These are phyloP conservation scores for Aspergillus ochraceoroseus DNA, from an alignment of 2,329 filamentous ascomycete genomes.

Conservation along the genomic window DNA sequence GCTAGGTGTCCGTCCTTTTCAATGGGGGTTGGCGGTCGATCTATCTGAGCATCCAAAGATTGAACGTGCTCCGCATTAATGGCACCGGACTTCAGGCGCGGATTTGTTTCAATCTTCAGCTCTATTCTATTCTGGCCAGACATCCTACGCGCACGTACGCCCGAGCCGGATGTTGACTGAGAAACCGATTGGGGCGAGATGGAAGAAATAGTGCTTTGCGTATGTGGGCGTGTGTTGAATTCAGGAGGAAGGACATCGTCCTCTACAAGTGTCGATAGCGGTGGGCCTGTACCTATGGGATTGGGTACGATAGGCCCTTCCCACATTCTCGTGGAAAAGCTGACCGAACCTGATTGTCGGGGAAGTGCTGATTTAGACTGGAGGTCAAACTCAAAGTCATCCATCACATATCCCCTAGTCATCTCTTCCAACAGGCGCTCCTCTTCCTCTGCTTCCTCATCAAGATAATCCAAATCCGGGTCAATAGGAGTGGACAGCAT, in stretches of 20 bases:
- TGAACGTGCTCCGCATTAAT: slow-evolving; percentile 27
- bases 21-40: slow-evolving; percentile 25
- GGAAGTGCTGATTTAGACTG: slow-evolving; percentile 64
- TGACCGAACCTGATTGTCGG: slow-evolving; percentile 76
- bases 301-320: slow-evolving; percentile 73
- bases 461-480: slow-evolving; percentile 46
- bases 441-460: slow-evolving; percentile 65
- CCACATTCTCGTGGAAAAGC: slow-evolving; percentile 71
- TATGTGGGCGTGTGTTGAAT: slow-evolving; percentile 32
- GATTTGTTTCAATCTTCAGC: slow-evolving; percentile 78
- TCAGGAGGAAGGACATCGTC: slow-evolving; percentile 42
- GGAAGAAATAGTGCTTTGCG: slow-evolving; percentile 37
- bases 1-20: slow-evolving; percentile 30
- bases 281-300: slow-evolving; percentile 62
- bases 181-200: slow-evolving; percentile 6
- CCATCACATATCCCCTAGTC: slow-evolving; percentile 73
- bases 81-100: slow-evolving; percentile 28
- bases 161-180: slow-evolving; percentile 26
- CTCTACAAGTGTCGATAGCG: slow-evolving; percentile 69
- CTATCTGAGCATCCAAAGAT: slow-evolving; percentile 23
- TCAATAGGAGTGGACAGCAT: slow-evolving; percentile 20
- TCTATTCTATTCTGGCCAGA: slow-evolving; percentile 77
- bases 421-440: slow-evolving; percentile 81
- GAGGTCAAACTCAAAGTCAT: slow-evolving; percentile 72
- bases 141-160: slow-evolving; percentile 69